Evolutionary conservation across 805 yeast species (phyloP).

Genomic region (Kregervanrija delftensis): DNA sequence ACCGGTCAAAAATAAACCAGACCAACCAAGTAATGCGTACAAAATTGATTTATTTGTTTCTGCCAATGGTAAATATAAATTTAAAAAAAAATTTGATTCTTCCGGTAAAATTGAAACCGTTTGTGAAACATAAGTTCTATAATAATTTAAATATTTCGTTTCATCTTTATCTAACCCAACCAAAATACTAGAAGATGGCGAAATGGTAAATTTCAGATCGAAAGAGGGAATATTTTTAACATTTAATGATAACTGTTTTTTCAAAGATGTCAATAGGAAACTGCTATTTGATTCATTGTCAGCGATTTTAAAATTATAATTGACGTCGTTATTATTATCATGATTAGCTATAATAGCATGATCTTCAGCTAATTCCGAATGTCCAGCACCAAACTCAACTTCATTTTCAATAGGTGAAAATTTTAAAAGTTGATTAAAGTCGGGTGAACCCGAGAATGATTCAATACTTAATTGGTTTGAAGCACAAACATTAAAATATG

Average conservation of each 20-base stretch:
- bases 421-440: too few species aligned
- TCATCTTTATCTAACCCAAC: slow-evolving; percentile 8
- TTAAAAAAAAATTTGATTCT: slow-evolving; percentile 43
- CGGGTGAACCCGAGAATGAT: too few species aligned
- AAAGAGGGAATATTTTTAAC: neutral
- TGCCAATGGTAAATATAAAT: slow-evolving; percentile 50
- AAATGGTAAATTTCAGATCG: neutral
- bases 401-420: too few species aligned
- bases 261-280: slow-evolving; percentile 1
- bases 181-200: slow-evolving; percentile 11
- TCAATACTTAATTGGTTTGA: too few species aligned
- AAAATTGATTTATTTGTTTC: slow-evolving; percentile 38
- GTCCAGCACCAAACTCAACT: too few species aligned
- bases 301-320: too few species aligned
- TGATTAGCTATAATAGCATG: too few species aligned
- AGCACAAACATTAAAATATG: neutral
- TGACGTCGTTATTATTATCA: too few species aligned
- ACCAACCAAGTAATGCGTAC: slow-evolving; percentile 48
- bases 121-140: slow-evolving; percentile 36
- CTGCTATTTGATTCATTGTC: neutral
- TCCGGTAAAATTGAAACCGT: slow-evolving; percentile 43
- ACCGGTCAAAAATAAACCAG: slow-evolving; percentile 26
- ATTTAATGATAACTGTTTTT: neutral
- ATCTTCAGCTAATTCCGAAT: too few species aligned
- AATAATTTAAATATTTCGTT: slow-evolving; percentile 35